These are phyloP conservation scores for Pichia heedii DNA, from an alignment of 805 yeast genomes.

Conservation along the genomic window DNA sequence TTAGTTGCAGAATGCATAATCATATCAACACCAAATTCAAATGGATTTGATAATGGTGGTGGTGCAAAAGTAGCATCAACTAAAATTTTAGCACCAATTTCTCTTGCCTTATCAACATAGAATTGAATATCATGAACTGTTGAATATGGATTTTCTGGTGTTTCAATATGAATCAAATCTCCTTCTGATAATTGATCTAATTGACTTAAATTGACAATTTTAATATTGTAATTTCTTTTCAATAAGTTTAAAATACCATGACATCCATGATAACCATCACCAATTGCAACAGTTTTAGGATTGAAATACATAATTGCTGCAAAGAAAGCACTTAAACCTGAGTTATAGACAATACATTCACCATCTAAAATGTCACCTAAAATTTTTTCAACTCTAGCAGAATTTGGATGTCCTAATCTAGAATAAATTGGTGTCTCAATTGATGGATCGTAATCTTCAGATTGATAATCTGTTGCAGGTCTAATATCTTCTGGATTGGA, in stretches of 20 bases:
- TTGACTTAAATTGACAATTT: constrained; percentile 41
- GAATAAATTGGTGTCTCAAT: constrained; percentile 47
- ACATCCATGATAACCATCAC: constrained; percentile 80
- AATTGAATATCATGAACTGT: constrained; percentile 49
- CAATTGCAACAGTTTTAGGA: constrained; percentile 67
- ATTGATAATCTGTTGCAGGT: constrained; percentile 31
- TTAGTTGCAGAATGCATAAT: constrained; percentile 93
- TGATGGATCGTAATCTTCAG: constrained; percentile 11
- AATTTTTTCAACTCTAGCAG: constrained; percentile 56
- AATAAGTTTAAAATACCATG: constrained; percentile 60
- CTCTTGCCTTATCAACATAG: constrained; percentile 65
- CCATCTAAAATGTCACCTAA: constrained; percentile 53
- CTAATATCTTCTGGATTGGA: constrained; percentile 47
- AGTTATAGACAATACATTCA: constrained; percentile 59
- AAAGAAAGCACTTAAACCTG: constrained; percentile 75
- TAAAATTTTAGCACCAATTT: constrained; percentile 60
- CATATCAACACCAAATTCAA: constrained; percentile 75
- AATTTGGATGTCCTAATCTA: constrained; percentile 65
- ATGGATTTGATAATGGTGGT: constrained; percentile 79
- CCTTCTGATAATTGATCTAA: constrained; percentile 44
- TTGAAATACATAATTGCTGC: constrained; percentile 62
- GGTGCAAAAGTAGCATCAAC: constrained; percentile 93
- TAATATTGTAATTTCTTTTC: constrained; percentile 49
- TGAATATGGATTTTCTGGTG: constrained; percentile 86
- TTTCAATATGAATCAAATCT: constrained; percentile 76